Evolutionary conservation across 2,329 filamentous ascomycete genomes (phyloP).

Genomic region (Magnaporthiopsis rhizophila): DNA sequence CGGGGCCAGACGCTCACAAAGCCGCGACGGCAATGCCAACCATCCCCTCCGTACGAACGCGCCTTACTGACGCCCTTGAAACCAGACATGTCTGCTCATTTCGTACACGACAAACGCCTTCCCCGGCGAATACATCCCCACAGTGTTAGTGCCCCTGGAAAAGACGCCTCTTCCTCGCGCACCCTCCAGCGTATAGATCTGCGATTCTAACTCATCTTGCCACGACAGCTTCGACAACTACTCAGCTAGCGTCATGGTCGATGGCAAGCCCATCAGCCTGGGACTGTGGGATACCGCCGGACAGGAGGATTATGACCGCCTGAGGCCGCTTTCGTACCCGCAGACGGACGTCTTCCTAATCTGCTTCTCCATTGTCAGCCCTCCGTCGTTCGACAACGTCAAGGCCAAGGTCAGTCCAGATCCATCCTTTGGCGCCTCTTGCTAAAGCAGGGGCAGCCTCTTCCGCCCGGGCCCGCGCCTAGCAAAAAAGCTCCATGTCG

Average conservation of each 20-base stretch:
- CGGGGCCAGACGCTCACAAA: neutral
- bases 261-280: constrained; percentile 94
- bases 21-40: neutral
- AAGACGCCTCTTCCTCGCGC: neutral
- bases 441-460: constrained; percentile 1
- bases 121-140: constrained; percentile 99
- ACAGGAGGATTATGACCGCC: constrained; percentile 95
- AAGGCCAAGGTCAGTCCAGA: constrained; percentile 73
- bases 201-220: neutral
- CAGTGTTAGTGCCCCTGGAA: constrained; percentile 58
- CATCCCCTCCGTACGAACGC: neutral
- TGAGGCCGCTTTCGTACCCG: constrained; percentile 91
- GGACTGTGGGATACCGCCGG: constrained; percentile 98
- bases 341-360: constrained; percentile 98
- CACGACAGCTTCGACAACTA: constrained; percentile 86
- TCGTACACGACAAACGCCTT: constrained; percentile 99
- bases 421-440: neutral
- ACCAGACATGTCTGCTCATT: constrained; percentile 95
- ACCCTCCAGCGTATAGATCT: too few species aligned
- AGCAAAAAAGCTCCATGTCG: neutral
- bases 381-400: constrained; percentile 97
- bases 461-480: neutral
- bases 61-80: neutral
- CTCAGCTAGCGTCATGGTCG: constrained; percentile 97
- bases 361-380: constrained; percentile 97